A percentile compares a stretch with the other conserved stretches of the same genome.
phyloP scores from a whole-genome alignment of 805 yeast species.

The Cyberlindnera euphorbiiphila region DNA sequence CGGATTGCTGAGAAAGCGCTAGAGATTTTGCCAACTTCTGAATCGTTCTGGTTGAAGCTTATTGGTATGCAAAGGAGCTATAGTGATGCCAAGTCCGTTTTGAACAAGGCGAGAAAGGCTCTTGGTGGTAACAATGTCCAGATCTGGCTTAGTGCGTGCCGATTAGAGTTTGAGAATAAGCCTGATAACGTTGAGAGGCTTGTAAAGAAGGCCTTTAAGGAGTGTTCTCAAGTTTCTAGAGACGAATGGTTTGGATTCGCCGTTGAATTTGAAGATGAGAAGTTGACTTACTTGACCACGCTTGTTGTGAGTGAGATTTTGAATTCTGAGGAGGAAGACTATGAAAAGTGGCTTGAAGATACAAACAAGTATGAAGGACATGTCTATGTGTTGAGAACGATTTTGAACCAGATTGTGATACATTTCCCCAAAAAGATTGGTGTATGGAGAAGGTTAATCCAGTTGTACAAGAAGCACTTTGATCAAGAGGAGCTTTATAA shows the following conservation, averaged over 20 bases:
- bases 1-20: slow-evolving; percentile 62
- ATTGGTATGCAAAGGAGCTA: slow-evolving; percentile 41
- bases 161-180: slow-evolving; percentile 55
- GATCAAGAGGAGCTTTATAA: slow-evolving; percentile 33
- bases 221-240: slow-evolving; percentile 34
- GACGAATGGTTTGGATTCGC: slow-evolving; percentile 58
- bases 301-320: slow-evolving; percentile 48
- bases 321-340: slow-evolving; percentile 29
- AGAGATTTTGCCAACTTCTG: slow-evolving; percentile 60
- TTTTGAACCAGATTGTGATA: slow-evolving; percentile 43
- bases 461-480: slow-evolving; percentile 31
- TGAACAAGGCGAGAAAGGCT: slow-evolving; percentile 58
- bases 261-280: slow-evolving; percentile 44
- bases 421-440: slow-evolving; percentile 42
- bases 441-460: slow-evolving; percentile 48
- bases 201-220: slow-evolving; percentile 44
- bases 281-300: slow-evolving; percentile 43
- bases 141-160: slow-evolving; percentile 69
- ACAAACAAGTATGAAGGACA: slow-evolving; percentile 21
- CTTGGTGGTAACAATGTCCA: slow-evolving; percentile 41
- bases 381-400: slow-evolving; percentile 33
- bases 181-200: slow-evolving; percentile 43
- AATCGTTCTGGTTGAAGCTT: slow-evolving; percentile 62
- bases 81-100: slow-evolving; percentile 46
- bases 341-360: slow-evolving; percentile 25